Evolutionary conservation across 202 grass and related monocot species (phyloP).

Genomic region (Carex arenaria): DNA sequence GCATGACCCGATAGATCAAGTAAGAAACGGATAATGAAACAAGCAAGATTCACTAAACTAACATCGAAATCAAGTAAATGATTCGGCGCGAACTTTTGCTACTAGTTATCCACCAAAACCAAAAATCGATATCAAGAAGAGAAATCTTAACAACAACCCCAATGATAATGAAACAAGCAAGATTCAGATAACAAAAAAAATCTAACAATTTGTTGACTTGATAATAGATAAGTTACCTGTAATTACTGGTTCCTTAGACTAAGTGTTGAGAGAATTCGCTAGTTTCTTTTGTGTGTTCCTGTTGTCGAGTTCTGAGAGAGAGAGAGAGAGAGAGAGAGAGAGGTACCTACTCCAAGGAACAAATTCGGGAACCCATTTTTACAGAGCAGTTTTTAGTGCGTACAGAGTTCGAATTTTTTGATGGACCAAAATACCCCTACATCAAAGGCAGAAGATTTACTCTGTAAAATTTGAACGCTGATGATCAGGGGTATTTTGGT

Average conservation of each 20-base stretch:
- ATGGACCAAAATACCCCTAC: no score
- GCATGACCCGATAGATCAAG: neutral
- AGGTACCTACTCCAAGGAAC: slow-evolving; percentile 8
- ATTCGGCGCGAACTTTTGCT: neutral
- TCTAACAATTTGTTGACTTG: neutral
- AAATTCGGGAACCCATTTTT: no score
- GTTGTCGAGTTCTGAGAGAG: slow-evolving; percentile 10
- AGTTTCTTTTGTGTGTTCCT: neutral
- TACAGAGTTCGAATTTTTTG: no score
- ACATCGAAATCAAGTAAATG: neutral
- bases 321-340: neutral
- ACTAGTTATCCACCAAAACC: neutral
- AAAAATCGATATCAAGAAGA: neutral
- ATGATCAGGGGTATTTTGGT: no score
- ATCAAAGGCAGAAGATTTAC: no score
- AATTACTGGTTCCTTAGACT: neutral
- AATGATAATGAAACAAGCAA: neutral
- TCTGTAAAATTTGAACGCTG: no score
- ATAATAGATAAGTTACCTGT: neutral
- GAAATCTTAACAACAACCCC: neutral
- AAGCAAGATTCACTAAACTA: no score
- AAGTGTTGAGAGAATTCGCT: neutral
- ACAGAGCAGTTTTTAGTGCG: no score
- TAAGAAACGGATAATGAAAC: neutral
- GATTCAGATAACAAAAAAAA: neutral